A percentile compares a stretch with the other conserved stretches of the same genome.
Conservation (phyloP, 2,329 filamentous ascomycete genomes). For the Stagonosporopsis cucurbitacearum region DNA sequence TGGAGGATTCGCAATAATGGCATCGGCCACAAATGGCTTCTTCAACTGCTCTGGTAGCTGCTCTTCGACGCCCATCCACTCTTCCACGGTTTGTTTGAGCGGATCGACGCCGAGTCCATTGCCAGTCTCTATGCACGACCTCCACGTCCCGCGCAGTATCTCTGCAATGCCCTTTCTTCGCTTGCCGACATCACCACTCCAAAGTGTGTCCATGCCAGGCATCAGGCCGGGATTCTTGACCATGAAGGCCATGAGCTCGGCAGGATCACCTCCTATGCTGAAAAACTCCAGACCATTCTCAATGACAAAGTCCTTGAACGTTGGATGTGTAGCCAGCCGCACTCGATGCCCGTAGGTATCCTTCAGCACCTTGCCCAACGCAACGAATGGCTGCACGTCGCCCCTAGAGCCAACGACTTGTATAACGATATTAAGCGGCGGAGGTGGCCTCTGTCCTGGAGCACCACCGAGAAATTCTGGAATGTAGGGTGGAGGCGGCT, state of each 20-base stretch:
- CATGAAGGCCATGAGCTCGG: conserved; percentile 75
- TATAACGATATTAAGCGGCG: conserved; percentile 57
- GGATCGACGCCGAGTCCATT: conserved; percentile 64
- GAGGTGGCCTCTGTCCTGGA: conserved; percentile 62
- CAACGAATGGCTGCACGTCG: conserved; percentile 60
- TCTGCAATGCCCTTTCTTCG: conserved; percentile 76
- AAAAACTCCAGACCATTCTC: conserved; percentile 58
- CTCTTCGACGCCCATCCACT: conserved; percentile 51
- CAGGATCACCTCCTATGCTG: conserved; percentile 58
- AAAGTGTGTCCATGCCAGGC: conserved; percentile 79
- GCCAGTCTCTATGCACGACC: conserved; percentile 80
- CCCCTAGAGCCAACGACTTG: conserved; percentile 58
- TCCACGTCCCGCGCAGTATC: conserved; percentile 86
- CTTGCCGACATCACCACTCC: conserved; percentile 77
- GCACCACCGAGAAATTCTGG: conserved; percentile 72
- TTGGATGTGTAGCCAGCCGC: conserved; percentile 57
- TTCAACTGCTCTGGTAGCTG: conserved; percentile 47
- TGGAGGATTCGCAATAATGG: conserved; percentile 79
- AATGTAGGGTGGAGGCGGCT: conserved; percentile 72
- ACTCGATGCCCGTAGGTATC: conserved; percentile 58
- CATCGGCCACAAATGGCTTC: conserved; percentile 80
- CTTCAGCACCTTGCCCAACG: conserved; percentile 57
- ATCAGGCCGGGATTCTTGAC: conserved; percentile 87
- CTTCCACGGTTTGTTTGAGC: conserved; percentile 61
- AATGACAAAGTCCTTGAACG: conserved; percentile 57